Conservation (phyloP, 1,139 yeast genomes). For the Yamadazyma sp. region DNA sequence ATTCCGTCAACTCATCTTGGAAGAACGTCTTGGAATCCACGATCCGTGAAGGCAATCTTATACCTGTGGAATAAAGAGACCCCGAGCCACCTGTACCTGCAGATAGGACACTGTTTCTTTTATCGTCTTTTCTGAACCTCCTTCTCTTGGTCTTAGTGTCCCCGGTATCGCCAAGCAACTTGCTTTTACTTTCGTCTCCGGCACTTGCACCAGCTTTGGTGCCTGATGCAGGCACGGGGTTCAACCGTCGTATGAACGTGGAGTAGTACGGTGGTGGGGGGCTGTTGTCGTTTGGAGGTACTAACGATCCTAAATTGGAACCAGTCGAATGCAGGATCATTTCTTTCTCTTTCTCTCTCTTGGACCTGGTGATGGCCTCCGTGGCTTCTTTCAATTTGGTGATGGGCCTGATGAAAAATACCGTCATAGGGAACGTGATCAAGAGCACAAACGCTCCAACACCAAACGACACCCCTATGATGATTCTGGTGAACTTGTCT, state of each 20-base stretch:
- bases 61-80: slow-evolving; percentile 39
- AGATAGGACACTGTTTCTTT: slow-evolving; percentile 30
- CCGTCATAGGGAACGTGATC: slow-evolving; percentile 79
- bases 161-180: too few relatives aligned
- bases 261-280: slow-evolving; percentile 20
- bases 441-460: slow-evolving; percentile 74
- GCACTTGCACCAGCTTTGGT: slow-evolving; percentile 2
- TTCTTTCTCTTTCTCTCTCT: slow-evolving; percentile 23
- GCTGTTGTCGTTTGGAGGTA: slow-evolving; percentile 8
- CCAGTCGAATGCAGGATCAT: slow-evolving; percentile 4
- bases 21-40: slow-evolving; percentile 59
- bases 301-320: slow-evolving; percentile 4
- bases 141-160: not conserved
- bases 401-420: slow-evolving; percentile 83
- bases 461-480: slow-evolving; percentile 77
- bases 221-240: slow-evolving; percentile 5
- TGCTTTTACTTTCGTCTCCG: too few relatives aligned
- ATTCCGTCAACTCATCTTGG: slow-evolving; percentile 82
- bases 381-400: slow-evolving; percentile 81
- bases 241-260: slow-evolving; percentile 15
- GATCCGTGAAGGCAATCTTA: slow-evolving; percentile 50
- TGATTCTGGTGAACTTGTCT: slow-evolving; percentile 59
- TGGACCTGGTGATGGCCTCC: slow-evolving; percentile 52
- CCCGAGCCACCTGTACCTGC: slow-evolving; percentile 26
- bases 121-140: slow-evolving; percentile 8